Percentiles rank a stretch among this genome's conserved stretches.
Conservation (phyloP, 768 basidiomycete species). For the Scleroderma bovista region DNA sequence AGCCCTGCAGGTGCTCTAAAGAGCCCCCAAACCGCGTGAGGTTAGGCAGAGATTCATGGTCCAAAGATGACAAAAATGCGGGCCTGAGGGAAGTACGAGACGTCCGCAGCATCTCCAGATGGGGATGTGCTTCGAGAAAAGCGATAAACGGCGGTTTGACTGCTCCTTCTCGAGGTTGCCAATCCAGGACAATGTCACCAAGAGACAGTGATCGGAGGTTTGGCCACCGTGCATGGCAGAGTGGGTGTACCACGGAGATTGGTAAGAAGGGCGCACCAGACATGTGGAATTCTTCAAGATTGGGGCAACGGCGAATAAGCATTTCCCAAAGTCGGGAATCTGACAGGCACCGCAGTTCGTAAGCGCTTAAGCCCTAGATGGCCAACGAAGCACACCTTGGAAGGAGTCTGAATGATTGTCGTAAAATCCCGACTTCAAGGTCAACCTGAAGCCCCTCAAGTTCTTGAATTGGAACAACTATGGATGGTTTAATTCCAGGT, state of each 20-base stretch:
- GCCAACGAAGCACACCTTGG: slow-evolving; percentile 40
- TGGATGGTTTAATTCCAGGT: background rate
- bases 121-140: slow-evolving; percentile 64
- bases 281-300: slow-evolving; percentile 60
- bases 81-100: slow-evolving; percentile 52
- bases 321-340: slow-evolving; percentile 54
- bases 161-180: slow-evolving; percentile 35
- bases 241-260: slow-evolving; percentile 44
- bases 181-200: slow-evolving; percentile 62
- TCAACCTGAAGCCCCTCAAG: slow-evolving; percentile 58
- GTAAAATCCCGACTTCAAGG: slow-evolving; percentile 58
- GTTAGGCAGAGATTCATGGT: slow-evolving; percentile 38
- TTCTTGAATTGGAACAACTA: slow-evolving; percentile 68
- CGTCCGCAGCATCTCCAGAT: slow-evolving; percentile 43
- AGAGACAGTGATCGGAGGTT: slow-evolving; percentile 52
- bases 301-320: slow-evolving; percentile 58
- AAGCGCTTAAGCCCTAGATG: slow-evolving; percentile 8
- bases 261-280: slow-evolving; percentile 22
- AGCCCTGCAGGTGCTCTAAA: slow-evolving; percentile 58
- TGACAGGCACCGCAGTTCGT: slow-evolving; percentile 16
- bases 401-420: slow-evolving; percentile 48
- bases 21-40: slow-evolving; percentile 63
- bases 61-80: slow-evolving; percentile 45
- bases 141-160: slow-evolving; percentile 54
- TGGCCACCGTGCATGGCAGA: slow-evolving; percentile 65